phyloP scores from a whole-genome alignment of 176 grass and related monocot species.

The Oryza longistaminata region DNA sequence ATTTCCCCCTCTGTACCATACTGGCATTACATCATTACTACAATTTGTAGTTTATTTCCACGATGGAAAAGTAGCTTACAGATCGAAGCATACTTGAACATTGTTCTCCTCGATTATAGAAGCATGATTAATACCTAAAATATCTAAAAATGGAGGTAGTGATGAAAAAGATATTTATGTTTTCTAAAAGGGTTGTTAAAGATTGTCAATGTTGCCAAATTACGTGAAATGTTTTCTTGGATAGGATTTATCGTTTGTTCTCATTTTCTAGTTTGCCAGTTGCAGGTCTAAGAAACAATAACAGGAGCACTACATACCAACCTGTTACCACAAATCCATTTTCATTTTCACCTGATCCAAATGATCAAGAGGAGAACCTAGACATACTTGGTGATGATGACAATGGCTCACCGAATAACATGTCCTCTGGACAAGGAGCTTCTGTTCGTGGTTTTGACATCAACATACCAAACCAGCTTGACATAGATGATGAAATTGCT shows the following conservation, averaged over 20 bases:
- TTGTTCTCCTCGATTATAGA: not conserved
- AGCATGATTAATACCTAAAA: not conserved
- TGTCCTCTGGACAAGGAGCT: slow-evolving; percentile 20
- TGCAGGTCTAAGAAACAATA: slow-evolving; percentile 55
- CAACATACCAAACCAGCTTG: slow-evolving; percentile 61
- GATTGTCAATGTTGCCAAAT: not conserved
- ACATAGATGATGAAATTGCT: slow-evolving; percentile 82
- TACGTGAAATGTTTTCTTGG: slow-evolving; percentile 9
- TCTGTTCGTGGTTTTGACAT: slow-evolving; percentile 58
- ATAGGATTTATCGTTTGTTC: slow-evolving; percentile 17
- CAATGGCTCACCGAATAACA: slow-evolving; percentile 50
- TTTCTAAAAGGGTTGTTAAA: not conserved
- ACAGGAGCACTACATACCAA: slow-evolving; percentile 47
- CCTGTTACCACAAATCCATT: slow-evolving; percentile 52
- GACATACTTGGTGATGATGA: slow-evolving; percentile 89
- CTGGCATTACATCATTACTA: not conserved
- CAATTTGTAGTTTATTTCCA: not conserved
- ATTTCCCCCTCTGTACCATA: not conserved
- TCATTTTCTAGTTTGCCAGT: slow-evolving; percentile 11
- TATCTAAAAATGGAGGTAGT: not conserved
- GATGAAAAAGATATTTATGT: not conserved
- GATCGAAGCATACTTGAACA: not conserved
- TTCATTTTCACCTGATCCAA: slow-evolving; percentile 54
- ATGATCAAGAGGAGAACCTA: slow-evolving; percentile 65
- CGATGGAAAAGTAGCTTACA: not conserved